Base-by-base conservation (phyloP, 1,139 yeast species). In the Taphrina deformans region DNA sequence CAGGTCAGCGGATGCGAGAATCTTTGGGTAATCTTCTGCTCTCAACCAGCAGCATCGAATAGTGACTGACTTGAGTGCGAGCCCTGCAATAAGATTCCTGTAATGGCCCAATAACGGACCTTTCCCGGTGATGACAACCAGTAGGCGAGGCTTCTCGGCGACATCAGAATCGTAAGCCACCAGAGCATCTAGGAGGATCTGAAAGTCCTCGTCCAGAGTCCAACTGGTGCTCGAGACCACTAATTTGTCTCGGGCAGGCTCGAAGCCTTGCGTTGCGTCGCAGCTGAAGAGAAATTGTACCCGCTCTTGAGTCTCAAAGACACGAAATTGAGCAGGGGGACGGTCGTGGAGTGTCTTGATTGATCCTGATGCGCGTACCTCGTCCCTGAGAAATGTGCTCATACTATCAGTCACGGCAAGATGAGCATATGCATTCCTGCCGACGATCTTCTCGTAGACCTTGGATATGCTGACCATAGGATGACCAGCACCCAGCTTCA, bases 151-250 rank as follows among this genome's bases (percentile, higher is more conserved):
- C 0, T 62, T 56, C 55, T 44, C 60, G 71, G 40, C 75, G 70
- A 63, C 72, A 53, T 26, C 60, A 68, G 75, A 68, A 65, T 89
- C 95, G 70, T 89, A 87, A 16, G 75, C 69, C 63, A 81, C 80
- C 66, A 93, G 78, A 0, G 96, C 91, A 18, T 86, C 84, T 18
- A 93, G 76, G 21, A 95, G 77, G 35, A 89, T 77, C 55, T 79
- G 79, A 67, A 93, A 84, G 73, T 95, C 96, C 75, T 95, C 99
- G 74, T 95, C 99, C 0, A 96, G 95, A 0, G 99, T 93, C 74
- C 91, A 95, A 0, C 97, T 90, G 0, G 99, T 93, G 0, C 97
- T 87, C 1, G 95, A 87, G 3, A 93, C 84, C 16, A 93, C 72
- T 9, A 92, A 26, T 33, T 38, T 40, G 50, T 35, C 53, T 18